Percentiles rank a stretch among this genome's conserved stretches.
phyloP scores from a whole-genome alignment of 179 eudicot genomes.

The Camellia oleifera region DNA sequence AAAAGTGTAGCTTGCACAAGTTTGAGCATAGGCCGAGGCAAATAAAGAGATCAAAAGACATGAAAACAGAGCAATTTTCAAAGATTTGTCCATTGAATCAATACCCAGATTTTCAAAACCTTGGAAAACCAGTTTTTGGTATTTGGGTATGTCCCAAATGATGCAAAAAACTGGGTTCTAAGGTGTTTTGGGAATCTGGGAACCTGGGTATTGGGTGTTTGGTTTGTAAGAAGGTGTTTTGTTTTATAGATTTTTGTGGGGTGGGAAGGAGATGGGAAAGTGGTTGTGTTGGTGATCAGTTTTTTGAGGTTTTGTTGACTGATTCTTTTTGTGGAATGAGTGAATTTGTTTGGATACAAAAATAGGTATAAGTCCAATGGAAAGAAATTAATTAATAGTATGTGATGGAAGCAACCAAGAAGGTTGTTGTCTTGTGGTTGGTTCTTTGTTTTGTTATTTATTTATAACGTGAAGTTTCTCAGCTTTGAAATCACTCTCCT shows the following conservation, averaged over 20 bases:
- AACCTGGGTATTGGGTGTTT: neutral
- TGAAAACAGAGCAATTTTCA: conserved; percentile 15
- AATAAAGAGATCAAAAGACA: conserved; percentile 15
- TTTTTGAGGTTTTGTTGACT: conserved; percentile 17
- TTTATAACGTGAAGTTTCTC: neutral
- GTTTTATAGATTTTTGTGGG: conserved; percentile 5
- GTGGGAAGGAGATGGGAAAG: neutral
- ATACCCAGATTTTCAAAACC: neutral
- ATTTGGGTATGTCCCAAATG: neutral
- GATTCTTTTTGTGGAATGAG: neutral
- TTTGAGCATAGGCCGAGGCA: conserved; percentile 18
- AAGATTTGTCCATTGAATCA: conserved; percentile 13
- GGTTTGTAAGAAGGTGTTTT: neutral
- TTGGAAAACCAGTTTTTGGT: neutral
- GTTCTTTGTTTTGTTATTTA: neutral
- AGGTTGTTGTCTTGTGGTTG: neutral
- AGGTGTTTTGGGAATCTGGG: neutral
- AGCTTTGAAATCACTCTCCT: conserved; percentile 4
- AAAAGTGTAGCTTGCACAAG: conserved; percentile 22
- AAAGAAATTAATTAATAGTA: neutral
- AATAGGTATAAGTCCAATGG: neutral
- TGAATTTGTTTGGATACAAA: neutral
- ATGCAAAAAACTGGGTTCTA: neutral
- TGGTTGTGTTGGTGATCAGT: conserved; percentile 2
- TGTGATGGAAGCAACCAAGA: neutral